Conservation (phyloP, 1,284 basidiomycete genomes). For the Pholiota adiposa region DNA sequence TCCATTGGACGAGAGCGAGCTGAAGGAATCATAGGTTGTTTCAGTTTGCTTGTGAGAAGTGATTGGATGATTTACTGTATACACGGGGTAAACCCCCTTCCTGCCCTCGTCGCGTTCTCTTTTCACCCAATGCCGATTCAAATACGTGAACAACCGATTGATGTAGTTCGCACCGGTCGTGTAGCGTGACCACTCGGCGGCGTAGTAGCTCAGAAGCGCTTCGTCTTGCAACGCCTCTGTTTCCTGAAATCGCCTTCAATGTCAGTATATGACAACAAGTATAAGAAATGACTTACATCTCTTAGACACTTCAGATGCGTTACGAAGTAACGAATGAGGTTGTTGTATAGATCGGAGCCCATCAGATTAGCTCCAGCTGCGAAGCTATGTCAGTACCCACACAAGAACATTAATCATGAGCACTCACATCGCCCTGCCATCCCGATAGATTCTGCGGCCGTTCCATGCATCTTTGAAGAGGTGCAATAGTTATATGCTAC, state of each 20-base stretch:
- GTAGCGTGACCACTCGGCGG: constrained; percentile 94
- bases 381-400: constrained; percentile 5
- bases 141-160: constrained; percentile 95
- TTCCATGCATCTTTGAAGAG: constrained; percentile 80
- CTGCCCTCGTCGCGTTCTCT: constrained; percentile 97
- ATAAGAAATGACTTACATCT: constrained; percentile 43
- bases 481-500: constrained; percentile 99
- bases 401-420: background rate
- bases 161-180: constrained; percentile 97
- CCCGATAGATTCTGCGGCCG: constrained; percentile 31
- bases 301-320: constrained; percentile 77
- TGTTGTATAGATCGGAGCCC: constrained; percentile 93
- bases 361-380: constrained; percentile 92
- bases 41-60: background rate
- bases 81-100: constrained; percentile 94
- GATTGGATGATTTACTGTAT: constrained; percentile 74
- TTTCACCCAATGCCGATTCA: constrained; percentile 99
- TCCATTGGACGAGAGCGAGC: constrained; percentile 98
- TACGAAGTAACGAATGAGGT: constrained; percentile 86
- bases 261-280: background rate
- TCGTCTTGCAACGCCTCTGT: constrained; percentile 87
- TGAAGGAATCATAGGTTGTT: constrained; percentile 34
- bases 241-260: constrained; percentile 45
- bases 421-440: constrained; percentile 63
- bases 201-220: constrained; percentile 90